Conservation (phyloP, 106 monocot species). For the Phalaenopsis aphrodite region DNA sequence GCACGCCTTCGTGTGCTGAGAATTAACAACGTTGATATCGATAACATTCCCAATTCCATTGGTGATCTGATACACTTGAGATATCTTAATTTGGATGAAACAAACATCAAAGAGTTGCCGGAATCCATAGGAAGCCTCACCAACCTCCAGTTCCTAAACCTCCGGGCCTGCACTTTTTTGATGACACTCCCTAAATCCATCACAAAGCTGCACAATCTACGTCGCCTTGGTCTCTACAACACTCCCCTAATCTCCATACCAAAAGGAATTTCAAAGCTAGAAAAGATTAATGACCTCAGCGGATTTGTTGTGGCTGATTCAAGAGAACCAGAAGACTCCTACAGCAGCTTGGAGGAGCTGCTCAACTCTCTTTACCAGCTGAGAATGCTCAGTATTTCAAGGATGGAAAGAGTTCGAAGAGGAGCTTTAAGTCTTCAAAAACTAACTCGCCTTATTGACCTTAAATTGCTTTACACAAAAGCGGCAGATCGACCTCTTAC, state of each 20-base stretch:
- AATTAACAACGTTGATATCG: not conserved
- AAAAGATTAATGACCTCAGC: not conserved
- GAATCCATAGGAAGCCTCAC: not conserved
- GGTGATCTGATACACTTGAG: conserved; percentile 10
- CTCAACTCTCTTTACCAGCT: conserved; percentile 1
- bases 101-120: conserved; percentile 4
- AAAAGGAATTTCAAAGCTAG: conserved; percentile 1
- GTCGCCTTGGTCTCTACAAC: not conserved
- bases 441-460: not conserved
- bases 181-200: not conserved
- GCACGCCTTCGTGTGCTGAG: conserved; percentile 1
- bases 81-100: not conserved
- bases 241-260: conserved; percentile 1
- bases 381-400: conserved; percentile 4
- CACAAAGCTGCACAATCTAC: conserved; percentile 5
- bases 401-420: not conserved
- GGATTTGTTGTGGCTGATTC: conserved; percentile 8
- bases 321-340: not conserved
- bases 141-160: conserved; percentile 10
- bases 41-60: not conserved
- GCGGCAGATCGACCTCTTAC: not conserved
- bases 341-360: conserved; percentile 25
- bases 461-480: not conserved
- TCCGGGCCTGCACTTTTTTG: not conserved
- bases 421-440: not conserved